Evolutionary conservation across 164 flowering plant genomes (phyloP), one percentile per base, ranked within the genome.

Genomic region (Vitis amurensis): DNA sequence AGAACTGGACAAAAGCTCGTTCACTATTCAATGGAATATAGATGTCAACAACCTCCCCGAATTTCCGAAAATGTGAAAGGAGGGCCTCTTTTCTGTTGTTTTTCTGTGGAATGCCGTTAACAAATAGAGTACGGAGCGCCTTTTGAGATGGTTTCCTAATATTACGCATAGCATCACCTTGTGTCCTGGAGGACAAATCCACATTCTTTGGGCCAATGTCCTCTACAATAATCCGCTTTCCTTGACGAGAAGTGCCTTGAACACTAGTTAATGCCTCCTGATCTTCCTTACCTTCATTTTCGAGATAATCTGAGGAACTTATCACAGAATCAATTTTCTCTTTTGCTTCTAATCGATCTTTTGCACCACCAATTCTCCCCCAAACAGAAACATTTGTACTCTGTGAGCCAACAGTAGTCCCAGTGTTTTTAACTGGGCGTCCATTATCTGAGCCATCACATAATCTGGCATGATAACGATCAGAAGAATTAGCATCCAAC

Each of bases 1-100:
- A 91, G 69, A 95, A 95, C 75, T 95, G 99, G 66, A 95, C 89
- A 87, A 89, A 95, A 64, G 98, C 99, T 67, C 81, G 81, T 70
- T 86, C 90, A 78, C 89, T 82, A 66, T 90, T 87, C 17, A 51
- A 48, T 49, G 98, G 98, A 68, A 91, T 91, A 73, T 87, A 81
- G 63, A 93, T 86, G 72, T 91, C 94, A 78, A 91, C 77, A 52
- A 95, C 87, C 79, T 89, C 84, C 12, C 99, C 99, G 77, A 91
- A 95, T 76, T 90, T 95, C 52, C 69, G 81, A 84, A 95, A 95
- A 89, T 95, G 99, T 11, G 88, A 87, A 72, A 86, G 85, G 69
- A 95, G 94, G 61, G 85, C 67, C 71, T 90, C 97, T 76, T 71
- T 88, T 74, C 66, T 93, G 83, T 93, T 93, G 75, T 79, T 84